A percentile compares a stretch with the other conserved stretches of the same genome.
Evolutionary conservation across 2,329 filamentous ascomycete genomes (phyloP).

Genomic region (Talaromyces piceae): DNA sequence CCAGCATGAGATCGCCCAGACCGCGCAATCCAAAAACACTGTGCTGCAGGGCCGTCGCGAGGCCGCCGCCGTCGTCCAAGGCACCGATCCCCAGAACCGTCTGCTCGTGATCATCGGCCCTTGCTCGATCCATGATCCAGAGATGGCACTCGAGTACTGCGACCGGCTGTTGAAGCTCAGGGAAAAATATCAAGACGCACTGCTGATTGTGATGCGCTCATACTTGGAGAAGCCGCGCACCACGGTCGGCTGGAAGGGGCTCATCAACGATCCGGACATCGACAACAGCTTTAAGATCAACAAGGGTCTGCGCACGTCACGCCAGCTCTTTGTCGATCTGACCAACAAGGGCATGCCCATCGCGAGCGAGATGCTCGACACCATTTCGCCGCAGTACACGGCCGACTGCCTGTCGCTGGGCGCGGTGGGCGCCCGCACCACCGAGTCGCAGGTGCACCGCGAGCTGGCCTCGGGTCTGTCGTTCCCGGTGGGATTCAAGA

Average conservation of each 20-base stretch:
- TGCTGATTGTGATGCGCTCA: slow-evolving; percentile 93
- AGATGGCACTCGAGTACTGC: slow-evolving; percentile 88
- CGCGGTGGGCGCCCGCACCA: slow-evolving; percentile 91
- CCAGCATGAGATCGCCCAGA: slow-evolving; percentile 73
- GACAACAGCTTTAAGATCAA: slow-evolving; percentile 99
- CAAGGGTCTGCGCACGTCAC: slow-evolving; percentile 80
- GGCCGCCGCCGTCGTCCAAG: slow-evolving; percentile 54
- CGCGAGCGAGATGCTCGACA: slow-evolving; percentile 96
- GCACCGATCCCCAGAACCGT: slow-evolving; percentile 49
- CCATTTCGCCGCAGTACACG: slow-evolving; percentile 93
- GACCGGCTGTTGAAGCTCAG: slow-evolving; percentile 71
- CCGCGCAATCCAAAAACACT: slow-evolving; percentile 39
- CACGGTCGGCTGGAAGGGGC: slow-evolving; percentile 96
- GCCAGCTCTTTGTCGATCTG: slow-evolving; percentile 88
- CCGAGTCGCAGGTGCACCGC: slow-evolving; percentile 90
- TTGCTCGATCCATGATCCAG: slow-evolving; percentile 94
- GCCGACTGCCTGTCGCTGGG: slow-evolving; percentile 87
- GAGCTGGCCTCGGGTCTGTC: slow-evolving; percentile 89
- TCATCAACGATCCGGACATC: slow-evolving; percentile 98
- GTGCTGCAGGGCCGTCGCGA: slow-evolving; percentile 55
- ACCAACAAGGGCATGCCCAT: slow-evolving; percentile 91
- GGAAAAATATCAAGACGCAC: slow-evolving; percentile 79
- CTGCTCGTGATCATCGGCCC: slow-evolving; percentile 81
- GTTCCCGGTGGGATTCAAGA: slow-evolving; percentile 99
- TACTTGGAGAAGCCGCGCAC: slow-evolving; percentile 98